A percentile compares a stretch with the other conserved stretches of the same genome.
phyloP scores from a whole-genome alignment of 2,329 filamentous ascomycete genomes.

The Apiospora malaysiana region DNA sequence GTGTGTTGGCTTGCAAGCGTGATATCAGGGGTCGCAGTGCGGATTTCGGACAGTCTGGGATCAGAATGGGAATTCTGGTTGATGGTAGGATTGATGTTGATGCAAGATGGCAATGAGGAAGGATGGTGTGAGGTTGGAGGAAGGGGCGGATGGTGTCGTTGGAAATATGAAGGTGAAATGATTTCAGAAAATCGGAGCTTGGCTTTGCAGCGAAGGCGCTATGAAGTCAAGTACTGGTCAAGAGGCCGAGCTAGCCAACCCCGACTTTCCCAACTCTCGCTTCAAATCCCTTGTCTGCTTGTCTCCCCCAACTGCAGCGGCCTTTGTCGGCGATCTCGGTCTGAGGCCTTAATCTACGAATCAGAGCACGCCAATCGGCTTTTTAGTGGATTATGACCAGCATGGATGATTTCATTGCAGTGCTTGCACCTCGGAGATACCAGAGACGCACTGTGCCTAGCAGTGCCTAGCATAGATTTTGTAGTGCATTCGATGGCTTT shows the following conservation, averaged over 20 bases:
- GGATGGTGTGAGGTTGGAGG: conserved; percentile 1
- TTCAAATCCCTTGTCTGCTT: conserved; percentile 1
- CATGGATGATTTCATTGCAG: conserved; percentile 16
- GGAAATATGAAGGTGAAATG: conserved; percentile 17
- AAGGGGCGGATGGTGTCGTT: conserved; percentile 18
- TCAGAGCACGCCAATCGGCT: conserved; percentile 31
- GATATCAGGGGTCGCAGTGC: conserved; percentile 28
- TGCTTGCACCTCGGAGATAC: conserved; percentile 31
- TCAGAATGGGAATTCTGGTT: conserved; percentile 34
- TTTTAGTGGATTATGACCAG: conserved; percentile 18
- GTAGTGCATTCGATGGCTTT: not conserved
- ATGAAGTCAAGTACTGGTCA: no score
- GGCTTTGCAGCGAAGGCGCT: conserved; percentile 16
- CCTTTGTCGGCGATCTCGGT: conserved; percentile 43
- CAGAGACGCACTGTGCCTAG: not conserved
- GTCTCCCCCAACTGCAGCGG: conserved; percentile 25
- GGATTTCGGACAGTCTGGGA: conserved; percentile 34
- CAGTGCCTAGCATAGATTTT: not conserved
- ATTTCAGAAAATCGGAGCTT: conserved; percentile 23
- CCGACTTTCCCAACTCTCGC: conserved; percentile 13
- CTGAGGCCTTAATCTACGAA: conserved; percentile 34
- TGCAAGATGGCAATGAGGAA: not conserved
- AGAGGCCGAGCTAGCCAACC: conserved; percentile 11
- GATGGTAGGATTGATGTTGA: conserved; percentile 23
- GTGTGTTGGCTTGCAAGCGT: not conserved